Base-by-base conservation (phyloP, 352 stramenopile genomes). In the Pythium coloratum region DNA sequence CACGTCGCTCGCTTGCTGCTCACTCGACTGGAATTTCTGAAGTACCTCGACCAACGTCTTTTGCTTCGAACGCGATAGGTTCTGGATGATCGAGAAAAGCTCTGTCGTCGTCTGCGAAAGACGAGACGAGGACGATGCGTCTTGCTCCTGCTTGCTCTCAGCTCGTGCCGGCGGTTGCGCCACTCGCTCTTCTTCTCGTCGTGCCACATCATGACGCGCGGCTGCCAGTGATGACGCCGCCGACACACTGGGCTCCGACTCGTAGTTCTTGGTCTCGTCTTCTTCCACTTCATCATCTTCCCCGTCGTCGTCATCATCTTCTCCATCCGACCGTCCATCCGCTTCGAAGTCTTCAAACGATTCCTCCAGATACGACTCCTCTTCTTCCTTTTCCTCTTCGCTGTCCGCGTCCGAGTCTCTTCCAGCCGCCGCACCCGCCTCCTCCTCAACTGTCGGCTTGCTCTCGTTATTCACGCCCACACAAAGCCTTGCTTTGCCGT, bases 291-390 rank as follows among this genome's bases (percentile, higher is more conserved):
- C 33, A 13, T 50, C 33, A 18, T 24, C 20, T 24, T 24, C 20
- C 20, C 20, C 20, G 20, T 65, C 56, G 16, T 14, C 38, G 9
- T 24, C n/a, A 40, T 58, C 55, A 20, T 55, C 47, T 18, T 47
- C 14, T 8, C 51, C 9, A 20, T 59, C 40, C 28, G 24, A n/a
- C n/a, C 7, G 34, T 2, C 72, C 73, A 0, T 85, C 72, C 0
- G 82, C 80, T 46, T 93, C 82, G 73, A 92, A 92, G 32, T 90
- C 85, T 68, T 95, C 87, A 69, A 95, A 95, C 0, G 84, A 93
- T 40, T 95, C 87, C 18, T 92, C 84, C 68, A 91, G 64, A 64
- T 95, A 51, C n/a, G 44, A 95, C 20, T 69, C 80, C 6, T 92
- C 82, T 0, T 65, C 61, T 0, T 65, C 61, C 26, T 59, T 76